Conservation (phyloP, 148 eudicot genomes). For the Rhododendron molle region DNA sequence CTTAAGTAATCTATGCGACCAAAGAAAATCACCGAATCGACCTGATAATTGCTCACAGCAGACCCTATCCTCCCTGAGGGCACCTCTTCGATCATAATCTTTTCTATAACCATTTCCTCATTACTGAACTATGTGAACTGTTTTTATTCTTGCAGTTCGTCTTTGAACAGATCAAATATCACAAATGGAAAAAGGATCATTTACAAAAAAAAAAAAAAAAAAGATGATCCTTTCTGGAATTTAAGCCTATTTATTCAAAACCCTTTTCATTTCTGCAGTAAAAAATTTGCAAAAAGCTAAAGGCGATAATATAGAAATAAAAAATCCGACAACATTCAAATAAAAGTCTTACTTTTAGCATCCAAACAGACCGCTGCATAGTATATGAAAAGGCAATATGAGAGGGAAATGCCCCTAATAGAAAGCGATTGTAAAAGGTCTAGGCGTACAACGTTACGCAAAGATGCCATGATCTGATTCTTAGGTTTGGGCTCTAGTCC, state of each 20-base stretch:
- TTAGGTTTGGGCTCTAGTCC: background rate
- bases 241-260: background rate
- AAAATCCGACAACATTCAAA: background rate
- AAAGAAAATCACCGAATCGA: too few species aligned
- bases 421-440: background rate
- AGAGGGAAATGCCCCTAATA: slow-evolving; percentile 2
- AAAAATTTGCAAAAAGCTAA: background rate
- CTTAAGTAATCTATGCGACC: too few species aligned
- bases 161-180: background rate
- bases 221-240: background rate
- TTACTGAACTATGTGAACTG: too few species aligned
- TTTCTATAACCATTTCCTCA: too few species aligned
- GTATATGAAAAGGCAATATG: background rate
- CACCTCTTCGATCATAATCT: too few species aligned
- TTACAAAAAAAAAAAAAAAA: too few species aligned
- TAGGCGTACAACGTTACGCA: background rate
- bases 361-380: background rate
- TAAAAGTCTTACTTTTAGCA: background rate
- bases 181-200: background rate
- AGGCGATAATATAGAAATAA: background rate
- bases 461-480: background rate
- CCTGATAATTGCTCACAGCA: too few species aligned
- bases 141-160: too few species aligned
- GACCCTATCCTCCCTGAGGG: too few species aligned
- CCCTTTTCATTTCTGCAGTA: background rate